A percentile compares a stretch with the other conserved stretches of the same genome.
Conservation (phyloP, 179 eudicot species). For the Amaranthus tricolor region DNA sequence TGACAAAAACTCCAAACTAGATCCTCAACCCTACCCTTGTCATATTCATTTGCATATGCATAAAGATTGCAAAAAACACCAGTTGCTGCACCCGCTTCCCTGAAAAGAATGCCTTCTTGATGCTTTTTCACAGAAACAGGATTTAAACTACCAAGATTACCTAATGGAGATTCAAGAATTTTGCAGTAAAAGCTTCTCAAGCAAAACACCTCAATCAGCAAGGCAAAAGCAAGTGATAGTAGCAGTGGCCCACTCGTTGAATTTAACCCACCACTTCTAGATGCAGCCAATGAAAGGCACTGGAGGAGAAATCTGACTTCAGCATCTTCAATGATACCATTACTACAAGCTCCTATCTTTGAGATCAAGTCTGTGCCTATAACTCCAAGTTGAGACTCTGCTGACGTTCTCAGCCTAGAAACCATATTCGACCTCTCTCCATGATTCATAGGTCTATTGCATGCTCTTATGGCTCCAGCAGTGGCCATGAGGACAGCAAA, state of each 20-base stretch:
- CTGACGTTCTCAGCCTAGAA: conserved; percentile 45
- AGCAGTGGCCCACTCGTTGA: conserved; percentile 49
- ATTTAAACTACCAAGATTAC: conserved; percentile 16
- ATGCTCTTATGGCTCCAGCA: conserved; percentile 76
- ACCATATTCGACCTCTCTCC: conserved; percentile 26
- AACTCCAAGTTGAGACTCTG: conserved; percentile 54
- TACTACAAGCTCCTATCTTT: conserved; percentile 24
- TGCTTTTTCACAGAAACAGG: conserved; percentile 51
- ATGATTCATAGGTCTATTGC: conserved; percentile 43
- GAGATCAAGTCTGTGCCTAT: conserved; percentile 49
- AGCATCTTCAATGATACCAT: conserved; percentile 24
- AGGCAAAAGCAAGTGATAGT: conserved; percentile 61
- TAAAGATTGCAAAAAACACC: conserved; percentile 80
- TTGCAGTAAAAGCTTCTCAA: conserved; percentile 46
- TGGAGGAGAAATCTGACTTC: conserved; percentile 44
- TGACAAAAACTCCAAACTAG: conserved; percentile 73
- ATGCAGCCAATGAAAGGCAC: conserved; percentile 69
- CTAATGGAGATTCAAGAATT: conserved; percentile 37
- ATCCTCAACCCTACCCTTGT: conserved; percentile 55
- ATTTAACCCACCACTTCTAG: conserved; percentile 61
- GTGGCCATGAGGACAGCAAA: conserved; percentile 76
- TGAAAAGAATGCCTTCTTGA: conserved; percentile 53
- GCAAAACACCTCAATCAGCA: conserved; percentile 77
- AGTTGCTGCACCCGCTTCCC: conserved; percentile 87
- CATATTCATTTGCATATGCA: conserved; percentile 61